Conservation (phyloP, 2,329 filamentous ascomycete genomes). For the Byssothecium circinans region DNA sequence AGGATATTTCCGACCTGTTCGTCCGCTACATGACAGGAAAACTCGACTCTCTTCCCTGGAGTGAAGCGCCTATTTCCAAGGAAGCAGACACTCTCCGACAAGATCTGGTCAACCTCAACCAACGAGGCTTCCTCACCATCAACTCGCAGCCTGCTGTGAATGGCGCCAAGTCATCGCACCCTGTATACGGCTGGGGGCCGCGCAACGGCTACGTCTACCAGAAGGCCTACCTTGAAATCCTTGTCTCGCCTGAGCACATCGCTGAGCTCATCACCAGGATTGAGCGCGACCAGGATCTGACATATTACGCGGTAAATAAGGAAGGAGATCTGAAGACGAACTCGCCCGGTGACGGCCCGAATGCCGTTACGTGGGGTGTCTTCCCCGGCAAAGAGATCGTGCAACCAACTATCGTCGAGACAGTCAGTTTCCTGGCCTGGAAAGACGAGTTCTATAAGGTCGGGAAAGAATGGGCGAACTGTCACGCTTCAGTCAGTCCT, state of each 20-base stretch:
- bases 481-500: slow-evolving; percentile 74
- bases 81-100: slow-evolving; percentile 79
- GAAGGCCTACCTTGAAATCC: slow-evolving; percentile 92
- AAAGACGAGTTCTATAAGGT: slow-evolving; percentile 96
- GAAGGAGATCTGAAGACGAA: slow-evolving; percentile 82
- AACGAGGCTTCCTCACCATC: slow-evolving; percentile 85
- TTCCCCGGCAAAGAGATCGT: slow-evolving; percentile 99
- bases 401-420: slow-evolving; percentile 99
- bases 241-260: slow-evolving; percentile 80
- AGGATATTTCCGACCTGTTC: slow-evolving; percentile 82
- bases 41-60: slow-evolving; percentile 87
- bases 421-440: slow-evolving; percentile 96
- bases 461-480: slow-evolving; percentile 91
- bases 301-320: slow-evolving; percentile 92
- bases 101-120: slow-evolving; percentile 79
- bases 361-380: slow-evolving; percentile 99
- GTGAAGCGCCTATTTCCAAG: slow-evolving; percentile 79
- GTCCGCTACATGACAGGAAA: slow-evolving; percentile 81
- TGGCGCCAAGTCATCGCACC: slow-evolving; percentile 82
- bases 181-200: slow-evolving; percentile 91
- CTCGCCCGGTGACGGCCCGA: slow-evolving; percentile 80
- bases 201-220: slow-evolving; percentile 96
- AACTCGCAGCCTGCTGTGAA: slow-evolving; percentile 97
- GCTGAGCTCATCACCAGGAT: slow-evolving; percentile 76
- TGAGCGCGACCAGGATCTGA: slow-evolving; percentile 76